These are phyloP conservation scores for Wallacemonas collosoma DNA, from an alignment of 208 protist genomes.

Conservation along the genomic window DNA sequence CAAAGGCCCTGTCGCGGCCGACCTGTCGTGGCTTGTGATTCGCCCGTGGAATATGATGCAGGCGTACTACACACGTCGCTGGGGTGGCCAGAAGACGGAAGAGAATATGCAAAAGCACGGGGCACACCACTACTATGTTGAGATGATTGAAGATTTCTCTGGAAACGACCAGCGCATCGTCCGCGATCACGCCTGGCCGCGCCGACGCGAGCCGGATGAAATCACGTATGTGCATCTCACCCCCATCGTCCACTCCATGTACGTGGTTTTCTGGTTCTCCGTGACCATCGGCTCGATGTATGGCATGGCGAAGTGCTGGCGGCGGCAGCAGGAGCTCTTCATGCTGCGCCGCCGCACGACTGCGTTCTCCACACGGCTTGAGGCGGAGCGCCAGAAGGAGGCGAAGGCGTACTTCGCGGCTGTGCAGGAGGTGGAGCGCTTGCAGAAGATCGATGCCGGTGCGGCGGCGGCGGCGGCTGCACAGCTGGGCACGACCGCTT, in stretches of 20 bases:
- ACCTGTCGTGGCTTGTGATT: conserved; percentile 80
- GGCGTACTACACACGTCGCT: conserved; percentile 74
- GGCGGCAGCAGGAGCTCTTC: conserved; percentile 73
- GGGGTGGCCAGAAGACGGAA: conserved; percentile 37
- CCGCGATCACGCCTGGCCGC: conserved; percentile 72
- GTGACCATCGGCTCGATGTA: conserved; percentile 76
- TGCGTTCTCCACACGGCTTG: conserved; percentile 49
- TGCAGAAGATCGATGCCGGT: conserved; percentile 40
- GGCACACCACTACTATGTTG: conserved; percentile 80
- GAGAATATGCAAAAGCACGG: conserved; percentile 52
- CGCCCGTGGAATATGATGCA: conserved; percentile 79
- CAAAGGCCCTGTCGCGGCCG: conserved; percentile 60
- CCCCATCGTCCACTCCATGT: conserved; percentile 87
- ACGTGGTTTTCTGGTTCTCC: conserved; percentile 86
- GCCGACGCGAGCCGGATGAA: conserved; percentile 73
- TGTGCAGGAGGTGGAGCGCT: conserved; percentile 63
- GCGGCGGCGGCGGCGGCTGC: conserved; percentile 19
- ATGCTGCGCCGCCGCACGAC: conserved; percentile 54
- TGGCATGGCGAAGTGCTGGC: conserved; percentile 77
- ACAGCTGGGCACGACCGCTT: conserved; percentile 4
- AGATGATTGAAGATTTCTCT: conserved; percentile 89
- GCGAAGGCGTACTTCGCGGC: conserved; percentile 67
- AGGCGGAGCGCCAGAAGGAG: conserved; percentile 66
- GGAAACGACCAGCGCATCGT: conserved; percentile 89
- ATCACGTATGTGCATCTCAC: conserved; percentile 87